Evolutionary conservation across 2,329 filamentous ascomycete species (phyloP), one percentile per base, ranked within the genome.

Genomic region (Amesomyces nigricolor): DNA sequence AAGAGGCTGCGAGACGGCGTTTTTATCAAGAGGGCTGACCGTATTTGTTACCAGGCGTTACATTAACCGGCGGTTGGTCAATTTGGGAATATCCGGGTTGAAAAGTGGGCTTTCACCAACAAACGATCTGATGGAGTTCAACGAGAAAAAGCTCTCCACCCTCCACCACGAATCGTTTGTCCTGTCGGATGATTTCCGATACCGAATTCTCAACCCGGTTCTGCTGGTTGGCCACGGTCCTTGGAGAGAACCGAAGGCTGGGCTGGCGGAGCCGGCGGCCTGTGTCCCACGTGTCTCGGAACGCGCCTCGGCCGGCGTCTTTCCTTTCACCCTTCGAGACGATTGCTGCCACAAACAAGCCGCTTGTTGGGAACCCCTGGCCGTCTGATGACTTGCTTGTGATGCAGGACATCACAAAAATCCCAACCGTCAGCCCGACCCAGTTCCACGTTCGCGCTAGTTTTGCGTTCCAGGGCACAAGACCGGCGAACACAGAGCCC

Each of bases 171-270:
- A 40, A 16, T 47, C 40, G 22, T n/a, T 39, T 26, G 40, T 32
- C 57, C 57, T 56, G 53, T 58, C 57, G 57, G 57, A 51, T 56
- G 53, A 6, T 53, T 58, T 58, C 57, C 57, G 57, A 58, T 48
- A 46, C 42, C 46, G 47, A 38, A 46, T 53, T 56, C 56, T 37
- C 52, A 45, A 42, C 51, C 38, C n/a, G 26, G n/a, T 53, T 43
- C 17, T 11, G 40, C 29, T 42, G 54, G 43, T 48, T 26, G 54
- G 47, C 17, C 43, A n/a, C 19, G n/a, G n/a, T n/a, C 16, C 13
- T 30, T n/a, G 30, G 37, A 42, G 17, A 42, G 46, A 52, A 52
- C 22, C 16, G 48, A 47, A 44, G 43, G 30, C 29, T 22, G 37
- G 17, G 35, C 40, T 22, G 7, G 54, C 47, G 46, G 45, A 47